These are phyloP conservation scores for Diaporthe velutina DNA, from an alignment of 2,329 filamentous ascomycete genomes.

Conservation along the genomic window DNA sequence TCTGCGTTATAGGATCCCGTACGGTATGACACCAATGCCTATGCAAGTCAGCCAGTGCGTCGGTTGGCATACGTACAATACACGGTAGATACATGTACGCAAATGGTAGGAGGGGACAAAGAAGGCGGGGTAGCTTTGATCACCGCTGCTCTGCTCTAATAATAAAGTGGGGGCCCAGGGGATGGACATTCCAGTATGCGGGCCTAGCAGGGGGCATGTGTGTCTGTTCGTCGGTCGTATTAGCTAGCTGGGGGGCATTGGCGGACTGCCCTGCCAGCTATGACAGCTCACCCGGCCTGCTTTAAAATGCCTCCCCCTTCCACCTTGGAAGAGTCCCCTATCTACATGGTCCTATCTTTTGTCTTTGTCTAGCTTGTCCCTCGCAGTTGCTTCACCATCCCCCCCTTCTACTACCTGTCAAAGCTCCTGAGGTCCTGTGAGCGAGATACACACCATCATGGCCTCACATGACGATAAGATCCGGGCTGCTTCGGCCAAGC, in stretches of 20 bases:
- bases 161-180: constrained; percentile 19
- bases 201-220: not conserved
- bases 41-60: not conserved
- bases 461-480: constrained; percentile 60
- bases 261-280: constrained; percentile 17
- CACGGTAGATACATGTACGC: not conserved
- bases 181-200: constrained; percentile 24
- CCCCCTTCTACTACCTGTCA: not conserved
- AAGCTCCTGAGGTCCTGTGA: constrained; percentile 26
- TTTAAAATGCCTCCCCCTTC: constrained; percentile 29
- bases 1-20: not conserved
- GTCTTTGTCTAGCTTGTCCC: not conserved
- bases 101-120: constrained; percentile 6
- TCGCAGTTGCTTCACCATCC: not conserved
- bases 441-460: constrained; percentile 54
- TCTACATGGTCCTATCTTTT: constrained; percentile 30
- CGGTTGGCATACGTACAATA: not conserved
- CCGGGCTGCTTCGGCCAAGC: constrained; percentile 71
- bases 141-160: constrained; percentile 11
- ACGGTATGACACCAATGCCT: not conserved
- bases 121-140: constrained; percentile 36
- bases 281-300: constrained; percentile 16
- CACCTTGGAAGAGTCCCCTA: not conserved
- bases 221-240: constrained; percentile 12
- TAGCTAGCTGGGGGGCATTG: not conserved